Percentiles rank a stretch among this genome's conserved stretches.
Evolutionary conservation across 495 filamentous ascomycete species (phyloP).

Genomic region (Pseudomonodictys pantanalensis): DNA sequence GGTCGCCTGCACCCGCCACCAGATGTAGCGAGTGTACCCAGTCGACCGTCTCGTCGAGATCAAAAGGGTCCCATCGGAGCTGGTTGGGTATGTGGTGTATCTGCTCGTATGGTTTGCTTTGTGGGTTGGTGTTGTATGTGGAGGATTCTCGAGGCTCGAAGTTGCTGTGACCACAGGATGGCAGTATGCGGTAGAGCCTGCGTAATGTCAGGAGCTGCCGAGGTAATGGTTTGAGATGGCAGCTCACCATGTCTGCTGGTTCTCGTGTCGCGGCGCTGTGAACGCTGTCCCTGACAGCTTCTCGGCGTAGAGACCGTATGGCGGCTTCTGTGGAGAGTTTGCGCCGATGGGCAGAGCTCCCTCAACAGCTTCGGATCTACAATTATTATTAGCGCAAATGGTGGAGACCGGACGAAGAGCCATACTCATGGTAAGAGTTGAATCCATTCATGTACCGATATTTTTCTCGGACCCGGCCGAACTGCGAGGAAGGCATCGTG

Average conservation of each 20-base stretch:
- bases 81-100: constrained; percentile 76
- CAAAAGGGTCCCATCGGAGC: constrained; percentile 88
- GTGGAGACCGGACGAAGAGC: not conserved
- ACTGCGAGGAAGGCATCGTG: constrained; percentile 57
- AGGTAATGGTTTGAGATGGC: no score
- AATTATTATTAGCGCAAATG: not conserved
- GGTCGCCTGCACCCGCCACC: constrained; percentile 79
- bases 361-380: constrained; percentile 50
- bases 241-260: constrained; percentile 88
- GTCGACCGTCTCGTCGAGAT: constrained; percentile 67
- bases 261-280: constrained; percentile 84
- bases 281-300: constrained; percentile 94
- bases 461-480: constrained; percentile 53
- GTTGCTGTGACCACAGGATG: constrained; percentile 74
- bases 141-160: constrained; percentile 58
- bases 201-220: no score
- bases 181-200: constrained; percentile 91
- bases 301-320: constrained; percentile 83
- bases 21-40: constrained; percentile 76
- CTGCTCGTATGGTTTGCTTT: constrained; percentile 48
- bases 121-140: constrained; percentile 53
- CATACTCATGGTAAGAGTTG: constrained; percentile 59
- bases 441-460: constrained; percentile 61
- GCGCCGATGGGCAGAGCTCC: constrained; percentile 64
- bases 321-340: constrained; percentile 85